Base-by-base conservation (phyloP, 2,329 filamentous ascomycete species). In the Magnaporthiopsis rhizophila region DNA sequence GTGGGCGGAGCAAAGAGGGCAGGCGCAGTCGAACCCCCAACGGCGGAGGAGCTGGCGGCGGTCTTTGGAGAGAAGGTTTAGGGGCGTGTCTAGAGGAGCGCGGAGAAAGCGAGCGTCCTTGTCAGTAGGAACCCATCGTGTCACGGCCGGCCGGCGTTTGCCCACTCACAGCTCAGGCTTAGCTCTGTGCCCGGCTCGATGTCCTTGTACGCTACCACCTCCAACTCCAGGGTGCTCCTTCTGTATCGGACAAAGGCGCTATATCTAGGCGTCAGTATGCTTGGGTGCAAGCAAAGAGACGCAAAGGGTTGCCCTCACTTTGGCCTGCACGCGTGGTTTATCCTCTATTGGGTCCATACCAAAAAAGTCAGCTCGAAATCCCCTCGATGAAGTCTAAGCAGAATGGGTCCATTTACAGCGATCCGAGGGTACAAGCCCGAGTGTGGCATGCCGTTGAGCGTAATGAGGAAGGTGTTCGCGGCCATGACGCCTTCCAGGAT, bases 11-110 rank as follows among this genome's bases (percentile, higher is more conserved):
- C 71, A 72, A 7, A 72, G 63, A 3, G 65, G 50, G 64, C 70
- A 72, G 8, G 59, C 45, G 53, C 71, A 72, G 34, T 66, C 63
- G 64, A 72, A 71, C 9, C 69, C 69, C 71, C 69, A 72, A n/a
- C 64, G 58, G 18, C 62, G 36, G 8, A 69, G 67, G 4, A 67
- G 63, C 0, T 62, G 59, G 15, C 65, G 64, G 9, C 69, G 67
- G 3, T 70, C 67, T 26, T 65, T 62, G 60, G 64, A 64, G 13
- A 66, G 67, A 36, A 68, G 64, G 6, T 69, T 69, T 0, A 70
- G 66, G 6, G 69, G 68, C 3, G 67, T 67, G 62, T 72, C 71
- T 72, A 13, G 1, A n/a, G n/a, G 1, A 50, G 1, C 28, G n/a
- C 7, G 15, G 3, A 24, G 8, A 32, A n/a, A 3, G 7, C 28